A percentile compares a stretch with the other conserved stretches of the same genome.
Evolutionary conservation across 352 stramenopile genomes (phyloP).

Genomic region (Pythium sukuiense): DNA sequence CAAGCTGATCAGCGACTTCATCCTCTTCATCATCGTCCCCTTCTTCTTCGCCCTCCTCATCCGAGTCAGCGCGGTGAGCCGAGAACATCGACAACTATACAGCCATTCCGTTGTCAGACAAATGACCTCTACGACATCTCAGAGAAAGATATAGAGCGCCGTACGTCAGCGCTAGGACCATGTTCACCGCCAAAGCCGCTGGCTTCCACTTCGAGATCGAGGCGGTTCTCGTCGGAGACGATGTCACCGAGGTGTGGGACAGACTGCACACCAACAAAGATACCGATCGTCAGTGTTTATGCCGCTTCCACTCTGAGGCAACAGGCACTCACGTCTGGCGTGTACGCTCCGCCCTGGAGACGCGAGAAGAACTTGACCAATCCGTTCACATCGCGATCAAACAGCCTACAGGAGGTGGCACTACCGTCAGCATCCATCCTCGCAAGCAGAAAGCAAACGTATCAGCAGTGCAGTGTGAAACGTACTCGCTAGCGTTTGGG

Average conservation of each 20-base stretch:
- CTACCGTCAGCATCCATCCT: too few relatives aligned
- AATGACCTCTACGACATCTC: too few relatives aligned
- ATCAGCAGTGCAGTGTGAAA: too few relatives aligned
- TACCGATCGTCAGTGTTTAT: background rate
- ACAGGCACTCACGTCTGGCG: slow-evolving; percentile 70
- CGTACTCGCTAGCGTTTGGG: slow-evolving; percentile 96
- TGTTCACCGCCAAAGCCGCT: slow-evolving; percentile 53
- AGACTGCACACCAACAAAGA: slow-evolving; percentile 12
- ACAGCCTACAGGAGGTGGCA: slow-evolving; percentile 79
- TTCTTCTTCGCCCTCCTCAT: slow-evolving; percentile 37
- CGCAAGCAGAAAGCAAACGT: too few relatives aligned
- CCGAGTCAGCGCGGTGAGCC: slow-evolving; percentile 48
- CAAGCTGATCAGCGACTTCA: slow-evolving; percentile 38
- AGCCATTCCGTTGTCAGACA: too few relatives aligned
- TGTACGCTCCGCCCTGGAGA: slow-evolving; percentile 79
- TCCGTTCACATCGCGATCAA: slow-evolving; percentile 95
- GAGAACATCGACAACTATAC: slow-evolving; percentile 82
- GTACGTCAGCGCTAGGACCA: slow-evolving; percentile 36
- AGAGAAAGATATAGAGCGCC: too few relatives aligned
- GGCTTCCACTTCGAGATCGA: slow-evolving; percentile 48
- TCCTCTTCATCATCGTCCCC: slow-evolving; percentile 38
- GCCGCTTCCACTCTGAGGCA: too few relatives aligned
- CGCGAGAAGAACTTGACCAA: slow-evolving; percentile 95
- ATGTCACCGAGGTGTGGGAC: slow-evolving; percentile 36
- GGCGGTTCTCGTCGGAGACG: slow-evolving; percentile 33